A percentile compares a stretch with the other conserved stretches of the same genome.
Conservation (phyloP, 225 moss, liverwort and hornwort species). For the Pseudoscleropodium purum region DNA sequence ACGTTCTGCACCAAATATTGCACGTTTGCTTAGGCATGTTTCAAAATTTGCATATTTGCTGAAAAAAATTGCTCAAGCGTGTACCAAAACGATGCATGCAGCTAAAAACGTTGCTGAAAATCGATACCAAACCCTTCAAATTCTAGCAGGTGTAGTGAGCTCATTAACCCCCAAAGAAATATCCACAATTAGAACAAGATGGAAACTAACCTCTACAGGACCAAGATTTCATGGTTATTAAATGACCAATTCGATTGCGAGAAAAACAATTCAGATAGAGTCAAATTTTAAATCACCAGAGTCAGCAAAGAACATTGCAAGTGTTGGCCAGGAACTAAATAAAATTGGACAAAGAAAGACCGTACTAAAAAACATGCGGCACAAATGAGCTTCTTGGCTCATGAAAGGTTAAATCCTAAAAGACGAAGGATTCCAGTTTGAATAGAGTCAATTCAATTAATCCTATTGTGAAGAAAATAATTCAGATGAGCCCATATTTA, state of each 20-base stretch:
- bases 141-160: neutral
- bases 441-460: too few species aligned
- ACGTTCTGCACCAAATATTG: neutral
- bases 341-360: neutral
- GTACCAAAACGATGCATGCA: neutral
- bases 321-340: neutral
- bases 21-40: neutral
- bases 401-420: neutral
- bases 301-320: neutral
- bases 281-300: too few species aligned
- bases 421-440: neutral
- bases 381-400: neutral
- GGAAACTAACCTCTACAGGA: neutral
- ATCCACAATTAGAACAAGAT: neutral
- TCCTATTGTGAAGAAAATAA: too few species aligned
- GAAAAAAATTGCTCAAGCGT: neutral
- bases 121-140: neutral
- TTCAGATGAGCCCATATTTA: neutral
- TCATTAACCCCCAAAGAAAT: neutral
- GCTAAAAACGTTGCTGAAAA: neutral
- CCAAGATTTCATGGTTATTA: neutral
- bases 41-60: neutral
- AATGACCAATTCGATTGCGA: neutral
- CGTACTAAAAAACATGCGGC: neutral
- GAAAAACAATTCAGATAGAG: neutral